Evolutionary conservation across 2,329 filamentous ascomycete species (phyloP).

Genomic region (Arthrinium phaeospermum): DNA sequence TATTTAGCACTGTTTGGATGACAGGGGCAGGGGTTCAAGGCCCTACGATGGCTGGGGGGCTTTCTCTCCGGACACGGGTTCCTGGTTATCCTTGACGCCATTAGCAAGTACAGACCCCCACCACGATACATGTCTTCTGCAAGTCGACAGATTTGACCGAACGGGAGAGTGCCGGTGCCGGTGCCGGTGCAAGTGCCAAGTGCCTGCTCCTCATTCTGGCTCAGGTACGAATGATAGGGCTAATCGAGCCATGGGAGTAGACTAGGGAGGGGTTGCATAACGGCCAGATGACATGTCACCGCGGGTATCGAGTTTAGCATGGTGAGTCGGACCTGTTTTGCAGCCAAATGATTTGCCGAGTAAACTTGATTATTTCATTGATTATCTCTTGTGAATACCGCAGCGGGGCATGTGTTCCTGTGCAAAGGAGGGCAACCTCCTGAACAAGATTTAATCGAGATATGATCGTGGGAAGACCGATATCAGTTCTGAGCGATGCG

Average conservation of each 20-base stretch:
- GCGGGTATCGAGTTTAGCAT: not conserved
- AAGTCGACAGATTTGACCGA: not conserved
- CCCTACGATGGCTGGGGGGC: not conserved
- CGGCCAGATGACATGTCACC: constrained; percentile 6
- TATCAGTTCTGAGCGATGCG: not conserved
- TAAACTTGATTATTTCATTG: not conserved
- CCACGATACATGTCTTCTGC: not conserved
- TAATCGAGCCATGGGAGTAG: not conserved
- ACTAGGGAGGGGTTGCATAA: not conserved
- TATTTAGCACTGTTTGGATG: not conserved
- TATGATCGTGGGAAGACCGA: not conserved
- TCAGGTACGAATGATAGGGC: not conserved
- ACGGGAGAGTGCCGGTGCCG: not conserved
- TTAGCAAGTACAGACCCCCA: not conserved
- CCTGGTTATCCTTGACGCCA: not conserved
- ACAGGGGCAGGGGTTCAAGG: not conserved
- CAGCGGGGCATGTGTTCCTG: not conserved
- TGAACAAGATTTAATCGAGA: not conserved
- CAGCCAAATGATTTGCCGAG: not conserved
- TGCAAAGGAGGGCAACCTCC: not conserved
- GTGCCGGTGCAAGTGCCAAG: not conserved
- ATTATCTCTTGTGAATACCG: not conserved
- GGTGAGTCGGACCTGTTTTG: not conserved
- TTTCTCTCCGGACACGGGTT: not conserved
- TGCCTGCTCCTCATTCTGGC: not conserved